Percentiles rank a stretch among this genome's conserved stretches.
Conservation (phyloP, 2,329 filamentous ascomycete species). For the Coniochaeta prunicola region DNA sequence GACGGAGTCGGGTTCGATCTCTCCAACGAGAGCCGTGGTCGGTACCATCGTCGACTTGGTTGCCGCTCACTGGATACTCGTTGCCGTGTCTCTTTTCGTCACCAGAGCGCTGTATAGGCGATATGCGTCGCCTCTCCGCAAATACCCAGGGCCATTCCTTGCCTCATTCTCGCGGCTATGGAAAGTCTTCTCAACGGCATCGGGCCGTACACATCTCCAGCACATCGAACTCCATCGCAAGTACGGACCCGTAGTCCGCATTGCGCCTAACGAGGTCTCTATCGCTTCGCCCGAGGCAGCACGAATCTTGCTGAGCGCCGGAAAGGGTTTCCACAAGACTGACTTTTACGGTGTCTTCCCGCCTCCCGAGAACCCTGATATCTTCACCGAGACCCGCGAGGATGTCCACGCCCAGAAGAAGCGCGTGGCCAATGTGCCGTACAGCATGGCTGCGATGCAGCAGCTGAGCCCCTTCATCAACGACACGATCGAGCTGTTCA, state of each 20-base stretch:
- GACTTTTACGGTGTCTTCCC: conserved; percentile 47
- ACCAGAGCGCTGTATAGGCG: conserved; percentile 20
- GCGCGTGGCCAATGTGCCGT: conserved; percentile 42
- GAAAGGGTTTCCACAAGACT: conserved; percentile 46
- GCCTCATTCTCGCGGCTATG: conserved; percentile 29
- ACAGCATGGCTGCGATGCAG: conserved; percentile 46
- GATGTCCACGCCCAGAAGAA: conserved; percentile 49
- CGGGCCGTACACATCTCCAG: conserved; percentile 31
- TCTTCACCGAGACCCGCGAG: conserved; percentile 49
- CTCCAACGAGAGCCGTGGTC: conserved; percentile 15
- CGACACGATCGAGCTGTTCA: conserved; percentile 40
- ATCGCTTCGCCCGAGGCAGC: conserved; percentile 37
- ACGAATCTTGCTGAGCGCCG: conserved; percentile 36
- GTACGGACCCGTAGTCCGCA: conserved; percentile 42
- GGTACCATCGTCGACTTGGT: conserved; percentile 12
- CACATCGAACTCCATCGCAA: conserved; percentile 35
- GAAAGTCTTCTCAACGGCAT: conserved; percentile 30
- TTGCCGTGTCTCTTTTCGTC: conserved; percentile 18
- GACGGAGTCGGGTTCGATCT: conserved; percentile 14
- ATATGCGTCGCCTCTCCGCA: conserved; percentile 26
- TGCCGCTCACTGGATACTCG: conserved; percentile 19
- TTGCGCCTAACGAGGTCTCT: conserved; percentile 40
- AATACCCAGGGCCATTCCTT: conserved; percentile 25
- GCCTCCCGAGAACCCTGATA: conserved; percentile 48
- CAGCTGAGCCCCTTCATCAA: conserved; percentile 43